Evolutionary conservation across 2,329 filamentous ascomycete genomes (phyloP).

Genomic region (Verticillium longisporum): DNA sequence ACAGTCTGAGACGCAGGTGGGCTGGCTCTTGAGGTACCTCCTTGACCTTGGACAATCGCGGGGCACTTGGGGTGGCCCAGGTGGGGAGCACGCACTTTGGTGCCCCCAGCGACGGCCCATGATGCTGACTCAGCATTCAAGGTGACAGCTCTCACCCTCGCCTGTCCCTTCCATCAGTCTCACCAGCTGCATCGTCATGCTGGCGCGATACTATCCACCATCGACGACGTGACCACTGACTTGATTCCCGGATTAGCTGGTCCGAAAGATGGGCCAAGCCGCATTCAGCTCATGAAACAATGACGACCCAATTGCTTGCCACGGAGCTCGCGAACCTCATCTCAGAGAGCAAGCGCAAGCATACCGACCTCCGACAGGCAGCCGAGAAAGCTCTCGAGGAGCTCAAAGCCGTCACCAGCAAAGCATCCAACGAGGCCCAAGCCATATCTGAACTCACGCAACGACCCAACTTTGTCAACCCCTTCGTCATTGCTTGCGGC

Average conservation of each 20-base stretch:
- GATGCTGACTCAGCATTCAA: not conserved
- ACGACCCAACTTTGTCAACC: conserved; percentile 78
- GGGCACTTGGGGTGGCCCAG: not conserved
- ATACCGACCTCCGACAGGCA: conserved; percentile 84
- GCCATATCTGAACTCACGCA: conserved; percentile 75
- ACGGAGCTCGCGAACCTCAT: conserved; percentile 86
- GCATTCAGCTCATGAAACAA: conserved; percentile 36
- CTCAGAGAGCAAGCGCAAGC: conserved; percentile 92
- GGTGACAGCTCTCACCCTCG: not conserved
- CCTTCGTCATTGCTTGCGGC: conserved; percentile 87
- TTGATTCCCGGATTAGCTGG: not conserved
- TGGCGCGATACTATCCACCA: not conserved
- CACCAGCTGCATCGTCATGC: not conserved
- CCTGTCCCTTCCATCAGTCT: not conserved
- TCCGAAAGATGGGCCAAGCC: conserved; percentile 7
- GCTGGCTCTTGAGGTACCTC: not conserved
- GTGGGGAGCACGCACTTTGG: not conserved
- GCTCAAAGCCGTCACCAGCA: conserved; percentile 58
- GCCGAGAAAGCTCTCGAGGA: conserved; percentile 92
- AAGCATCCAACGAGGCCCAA: conserved; percentile 68
- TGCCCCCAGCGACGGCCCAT: not conserved
- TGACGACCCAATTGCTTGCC: conserved; percentile 86
- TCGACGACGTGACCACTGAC: not conserved
- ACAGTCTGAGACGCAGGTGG: not conserved
- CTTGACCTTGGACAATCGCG: not conserved